Percentiles rank a stretch among this genome's conserved stretches.
Evolutionary conservation across 2,329 filamentous ascomycete species (phyloP).

Genomic region (Thyridium curvatum): DNA sequence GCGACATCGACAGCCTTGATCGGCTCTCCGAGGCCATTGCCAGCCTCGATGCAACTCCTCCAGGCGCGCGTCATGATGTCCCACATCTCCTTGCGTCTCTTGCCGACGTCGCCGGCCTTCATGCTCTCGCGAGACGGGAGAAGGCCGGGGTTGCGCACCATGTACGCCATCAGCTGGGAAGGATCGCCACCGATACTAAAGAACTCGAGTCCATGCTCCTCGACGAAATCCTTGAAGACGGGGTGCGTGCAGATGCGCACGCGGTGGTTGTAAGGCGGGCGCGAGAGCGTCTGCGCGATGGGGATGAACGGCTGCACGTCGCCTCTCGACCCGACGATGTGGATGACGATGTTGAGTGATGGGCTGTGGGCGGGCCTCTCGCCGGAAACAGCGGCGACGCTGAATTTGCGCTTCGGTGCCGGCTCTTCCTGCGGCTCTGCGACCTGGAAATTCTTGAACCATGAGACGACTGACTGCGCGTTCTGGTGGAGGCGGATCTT

Average conservation of each 20-base stretch:
- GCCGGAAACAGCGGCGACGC: too few species aligned
- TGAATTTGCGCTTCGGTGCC: too few species aligned
- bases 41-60: constrained; percentile 73
- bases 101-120: constrained; percentile 69
- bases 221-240: constrained; percentile 61
- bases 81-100: constrained; percentile 66
- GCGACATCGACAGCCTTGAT: too few species aligned
- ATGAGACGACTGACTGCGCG: too few species aligned
- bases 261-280: constrained; percentile 62
- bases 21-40: constrained; percentile 2
- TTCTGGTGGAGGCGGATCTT: too few species aligned
- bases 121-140: constrained; percentile 78
- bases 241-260: constrained; percentile 69
- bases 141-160: constrained; percentile 83
- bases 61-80: constrained; percentile 81
- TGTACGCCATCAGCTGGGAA: constrained; percentile 75
- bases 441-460: too few species aligned
- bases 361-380: too few species aligned
- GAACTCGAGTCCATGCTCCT: constrained; percentile 67
- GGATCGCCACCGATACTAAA: constrained; percentile 73
- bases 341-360: constrained; percentile 69
- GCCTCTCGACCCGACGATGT: constrained; percentile 68
- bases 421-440: too few species aligned
- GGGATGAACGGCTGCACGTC: constrained; percentile 74
- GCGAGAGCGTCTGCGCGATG: constrained; percentile 57